Conservation (phyloP, 2,329 filamentous ascomycete species). For the Venturia carpophila region DNA sequence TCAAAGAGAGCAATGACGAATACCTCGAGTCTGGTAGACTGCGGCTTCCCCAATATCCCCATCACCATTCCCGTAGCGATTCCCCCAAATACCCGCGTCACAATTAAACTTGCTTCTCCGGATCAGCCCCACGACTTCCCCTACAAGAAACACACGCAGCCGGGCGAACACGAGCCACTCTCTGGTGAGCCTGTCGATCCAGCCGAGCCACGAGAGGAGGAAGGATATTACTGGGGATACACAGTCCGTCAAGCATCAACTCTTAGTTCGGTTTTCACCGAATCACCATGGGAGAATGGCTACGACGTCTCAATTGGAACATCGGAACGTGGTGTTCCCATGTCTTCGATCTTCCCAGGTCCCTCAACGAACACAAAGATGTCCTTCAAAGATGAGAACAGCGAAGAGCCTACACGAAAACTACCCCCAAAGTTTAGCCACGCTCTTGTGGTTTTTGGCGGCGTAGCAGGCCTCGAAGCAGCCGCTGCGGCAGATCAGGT, state of each 20-base stretch:
- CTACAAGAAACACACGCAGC: conserved; percentile 10
- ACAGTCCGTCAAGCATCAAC: conserved; percentile 57
- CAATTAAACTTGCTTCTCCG: conserved; percentile 53
- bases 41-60: conserved; percentile 38
- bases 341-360: conserved; percentile 29
- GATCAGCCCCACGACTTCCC: conserved; percentile 32
- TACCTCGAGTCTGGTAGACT: conserved; percentile 37
- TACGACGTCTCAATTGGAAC: conserved; percentile 81
- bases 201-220: conserved; percentile 60
- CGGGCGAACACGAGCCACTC: conserved; percentile 10
- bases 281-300: conserved; percentile 64
- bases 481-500: conserved; percentile 58
- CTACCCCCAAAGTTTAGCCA: conserved; percentile 52
- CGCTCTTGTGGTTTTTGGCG: conserved; percentile 71
- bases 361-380: background rate
- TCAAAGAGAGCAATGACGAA: background rate
- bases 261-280: conserved; percentile 68
- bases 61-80: conserved; percentile 52
- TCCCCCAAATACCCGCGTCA: conserved; percentile 64
- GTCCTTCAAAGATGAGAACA: background rate
- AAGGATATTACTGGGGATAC: conserved; percentile 84
- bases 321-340: conserved; percentile 61
- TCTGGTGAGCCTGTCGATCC: conserved; percentile 58
- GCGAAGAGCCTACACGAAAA: background rate
- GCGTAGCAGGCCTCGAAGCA: conserved; percentile 69